Conservation (phyloP, 371 early-diverging fungal species). For the Mortierella sp. region DNA sequence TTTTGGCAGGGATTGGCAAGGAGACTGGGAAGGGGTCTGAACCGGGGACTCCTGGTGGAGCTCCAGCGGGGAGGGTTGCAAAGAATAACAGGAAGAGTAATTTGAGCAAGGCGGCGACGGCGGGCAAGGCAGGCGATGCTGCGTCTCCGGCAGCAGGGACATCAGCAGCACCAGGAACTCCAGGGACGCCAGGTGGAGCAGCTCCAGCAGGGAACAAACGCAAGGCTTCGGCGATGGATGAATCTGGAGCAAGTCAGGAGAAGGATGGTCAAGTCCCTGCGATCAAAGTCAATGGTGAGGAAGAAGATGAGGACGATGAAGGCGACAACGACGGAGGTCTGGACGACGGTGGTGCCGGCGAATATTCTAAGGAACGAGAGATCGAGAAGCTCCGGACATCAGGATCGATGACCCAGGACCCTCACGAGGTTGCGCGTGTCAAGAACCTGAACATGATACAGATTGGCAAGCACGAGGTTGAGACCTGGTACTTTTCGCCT, state of each 20-base stretch:
- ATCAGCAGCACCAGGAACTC: conserved; percentile 25
- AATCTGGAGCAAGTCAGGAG: conserved; percentile 32
- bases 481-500: conserved; percentile 99
- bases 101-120: conserved; percentile 47
- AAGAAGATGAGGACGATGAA: conserved; percentile 67
- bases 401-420: conserved; percentile 97
- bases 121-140: conserved; percentile 59
- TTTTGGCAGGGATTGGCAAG: conserved; percentile 54
- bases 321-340: conserved; percentile 40
- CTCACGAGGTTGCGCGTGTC: conserved; percentile 92
- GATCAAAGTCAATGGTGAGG: conserved; percentile 54
- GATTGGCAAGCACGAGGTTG: conserved; percentile 95
- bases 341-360: conserved; percentile 33
- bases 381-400: conserved; percentile 91
- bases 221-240: conserved; percentile 56
- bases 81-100: conserved; percentile 51
- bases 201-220: conserved; percentile 19
- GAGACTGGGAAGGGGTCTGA: conserved; percentile 61
- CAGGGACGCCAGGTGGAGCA: background rate
- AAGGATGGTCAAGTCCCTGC: conserved; percentile 34
- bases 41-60: conserved; percentile 39
- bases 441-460: conserved; percentile 95
- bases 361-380: conserved; percentile 89
- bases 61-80: conserved; percentile 13
- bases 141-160: conserved; percentile 22